Base-by-base conservation (phyloP, 345 rosid genomes). In the Corchorus olitorius region DNA sequence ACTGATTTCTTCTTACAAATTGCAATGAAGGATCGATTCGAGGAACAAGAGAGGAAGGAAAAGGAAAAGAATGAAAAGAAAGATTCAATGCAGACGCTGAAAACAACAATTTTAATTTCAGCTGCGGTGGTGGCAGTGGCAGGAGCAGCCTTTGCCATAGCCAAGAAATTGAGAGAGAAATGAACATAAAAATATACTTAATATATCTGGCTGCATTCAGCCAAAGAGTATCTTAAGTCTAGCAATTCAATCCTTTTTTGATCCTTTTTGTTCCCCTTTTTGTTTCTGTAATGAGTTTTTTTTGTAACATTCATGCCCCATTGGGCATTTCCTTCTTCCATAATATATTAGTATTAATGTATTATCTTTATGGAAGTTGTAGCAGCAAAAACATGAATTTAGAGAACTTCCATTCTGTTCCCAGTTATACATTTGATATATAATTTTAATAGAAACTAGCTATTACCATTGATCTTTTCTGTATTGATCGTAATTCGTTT, bases 141-240 rank as follows among this genome's bases (percentile, higher is more conserved):
- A 0, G 88, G 86, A 19, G 87, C 86, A 8, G 84, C 82, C 65
- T 79, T 88, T 12, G 87, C 86, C 5, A 75, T 88, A 61, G 77
- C 82, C 76, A 83, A 83, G 82, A 88, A 88, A 77, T 16, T 86
- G 54, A 88, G 77, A 83, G 89, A 85, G 83, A 86, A 86, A 70
- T 88, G 75, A 86, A 72, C 27, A 50, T 6, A 27, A 27, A 27
- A 27, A 56, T 66, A 41, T 19, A 49, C 8, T 27, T 0, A 27
- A 8, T 45, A 7, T 7, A 8, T 6, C 48, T 7, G 9, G 48
- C 9, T 15, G 72, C 56, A 1, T 67, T 27, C 55, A 27, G 15
- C 14, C 27, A 68, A 63, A 69, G 59, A 15, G 41, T 14, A 59
- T 50, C 20, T 49, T 49, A 49, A 69, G 33, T 33, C 15, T 69